Conservation (phyloP, 768 basidiomycete species). For the Kwoniella newhampshirensis region DNA sequence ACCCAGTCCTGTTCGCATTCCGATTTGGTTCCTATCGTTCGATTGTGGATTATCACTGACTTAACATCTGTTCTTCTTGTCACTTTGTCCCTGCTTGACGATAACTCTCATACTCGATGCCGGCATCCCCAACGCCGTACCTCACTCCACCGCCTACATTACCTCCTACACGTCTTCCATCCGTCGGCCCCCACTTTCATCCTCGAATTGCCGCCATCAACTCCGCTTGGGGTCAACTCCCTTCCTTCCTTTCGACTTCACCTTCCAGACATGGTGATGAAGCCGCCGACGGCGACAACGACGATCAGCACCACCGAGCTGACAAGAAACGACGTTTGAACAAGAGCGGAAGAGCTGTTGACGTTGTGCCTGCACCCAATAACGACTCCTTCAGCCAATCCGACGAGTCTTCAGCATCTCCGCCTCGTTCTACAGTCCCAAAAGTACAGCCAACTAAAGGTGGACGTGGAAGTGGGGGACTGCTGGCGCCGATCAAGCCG, state of each 20-base stretch:
- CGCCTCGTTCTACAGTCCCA: background rate
- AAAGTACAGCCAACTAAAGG: background rate
- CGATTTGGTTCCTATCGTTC: no score
- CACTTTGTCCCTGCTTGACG: background rate
- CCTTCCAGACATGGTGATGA: conserved; percentile 2
- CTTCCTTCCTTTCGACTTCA: background rate
- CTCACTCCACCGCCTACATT: conserved; percentile 40
- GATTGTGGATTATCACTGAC: no score
- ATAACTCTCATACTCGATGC: conserved; percentile 4
- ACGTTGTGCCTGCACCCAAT: conserved; percentile 5
- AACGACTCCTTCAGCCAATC: conserved; percentile 8
- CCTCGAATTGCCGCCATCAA: conserved; percentile 4
- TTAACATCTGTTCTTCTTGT: background rate
- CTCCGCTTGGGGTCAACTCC: background rate
- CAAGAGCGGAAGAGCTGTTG: conserved; percentile 13
- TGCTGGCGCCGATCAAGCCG: conserved; percentile 38
- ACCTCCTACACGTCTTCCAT: conserved; percentile 21
- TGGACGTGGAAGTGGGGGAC: conserved; percentile 2
- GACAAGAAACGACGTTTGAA: conserved; percentile 26
- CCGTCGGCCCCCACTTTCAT: background rate
- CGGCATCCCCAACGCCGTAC: conserved; percentile 15
- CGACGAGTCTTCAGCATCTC: conserved; percentile 5
- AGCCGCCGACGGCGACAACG: conserved; percentile 9
- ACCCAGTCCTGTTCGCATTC: no score
- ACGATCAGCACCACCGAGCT: conserved; percentile 9